Evolutionary conservation across 495 filamentous ascomycete species (phyloP).

Genomic region (Halenospora varia): DNA sequence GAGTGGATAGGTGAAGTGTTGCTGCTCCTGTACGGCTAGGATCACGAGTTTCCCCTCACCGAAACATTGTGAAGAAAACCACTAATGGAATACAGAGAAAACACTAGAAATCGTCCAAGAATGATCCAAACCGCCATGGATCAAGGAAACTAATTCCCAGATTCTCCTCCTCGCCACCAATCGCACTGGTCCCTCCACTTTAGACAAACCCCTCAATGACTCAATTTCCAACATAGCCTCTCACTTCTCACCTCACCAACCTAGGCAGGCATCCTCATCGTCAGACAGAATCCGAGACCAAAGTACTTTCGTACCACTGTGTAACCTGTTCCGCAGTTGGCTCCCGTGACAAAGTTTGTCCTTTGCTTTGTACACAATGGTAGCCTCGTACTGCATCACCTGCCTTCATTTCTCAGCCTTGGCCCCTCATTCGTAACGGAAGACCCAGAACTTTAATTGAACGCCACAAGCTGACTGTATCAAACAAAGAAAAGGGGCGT

Average conservation of each 20-base stretch:
- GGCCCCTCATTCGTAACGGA: background rate
- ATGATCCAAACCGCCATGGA: background rate
- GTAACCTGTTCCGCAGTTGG: background rate
- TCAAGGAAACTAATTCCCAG: background rate
- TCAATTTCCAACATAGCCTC: conserved; percentile 13
- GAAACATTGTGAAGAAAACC: background rate
- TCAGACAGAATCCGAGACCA: conserved; percentile 10
- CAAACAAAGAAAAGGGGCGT: background rate
- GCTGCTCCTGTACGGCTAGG: background rate
- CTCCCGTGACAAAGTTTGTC: background rate
- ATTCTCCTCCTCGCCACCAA: background rate
- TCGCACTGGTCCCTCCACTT: background rate
- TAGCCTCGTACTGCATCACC: background rate
- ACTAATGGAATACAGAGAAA: background rate
- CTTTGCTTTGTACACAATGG: background rate
- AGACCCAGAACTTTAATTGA: background rate
- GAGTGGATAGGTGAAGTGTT: no score
- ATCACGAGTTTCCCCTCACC: background rate
- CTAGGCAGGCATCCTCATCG: background rate
- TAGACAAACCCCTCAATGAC: conserved; percentile 2
- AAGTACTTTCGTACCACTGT: background rate
- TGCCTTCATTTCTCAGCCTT: background rate
- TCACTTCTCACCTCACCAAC: conserved; percentile 8
- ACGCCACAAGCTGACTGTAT: background rate
- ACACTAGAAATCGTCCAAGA: background rate